These are phyloP conservation scores for Aspergillus sclerotialis DNA, from an alignment of 2,329 filamentous ascomycete genomes.

Conservation along the genomic window DNA sequence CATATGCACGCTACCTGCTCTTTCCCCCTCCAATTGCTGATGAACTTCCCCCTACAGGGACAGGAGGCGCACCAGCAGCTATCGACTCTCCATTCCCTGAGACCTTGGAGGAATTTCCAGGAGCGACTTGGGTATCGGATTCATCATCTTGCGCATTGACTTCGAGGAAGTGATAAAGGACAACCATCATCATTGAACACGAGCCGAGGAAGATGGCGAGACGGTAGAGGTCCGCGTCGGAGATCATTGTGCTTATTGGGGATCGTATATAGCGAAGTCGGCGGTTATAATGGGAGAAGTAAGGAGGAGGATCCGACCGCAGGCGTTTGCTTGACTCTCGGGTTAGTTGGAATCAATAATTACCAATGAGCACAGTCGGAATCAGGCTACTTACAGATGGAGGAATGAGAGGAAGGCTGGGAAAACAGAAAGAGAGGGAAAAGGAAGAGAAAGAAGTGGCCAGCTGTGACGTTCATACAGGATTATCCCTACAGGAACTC, in stretches of 20 bases:
- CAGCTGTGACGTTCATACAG: no score
- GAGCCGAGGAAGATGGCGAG: constrained; percentile 91
- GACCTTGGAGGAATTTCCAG: constrained; percentile 7
- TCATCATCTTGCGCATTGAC: constrained; percentile 67
- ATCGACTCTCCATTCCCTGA: neutral
- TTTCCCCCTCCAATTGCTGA: constrained; percentile 9
- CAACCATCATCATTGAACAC: constrained; percentile 82
- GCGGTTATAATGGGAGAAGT: no score
- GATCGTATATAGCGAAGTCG: no score
- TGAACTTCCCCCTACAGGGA: constrained; percentile 9
- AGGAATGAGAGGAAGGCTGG: no score
- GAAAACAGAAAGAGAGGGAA: no score
- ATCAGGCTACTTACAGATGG: no score
- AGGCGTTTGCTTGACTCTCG: no score
- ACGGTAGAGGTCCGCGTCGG: constrained; percentile 83
- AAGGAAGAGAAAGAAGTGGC: no score
- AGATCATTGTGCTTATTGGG: constrained; percentile 69
- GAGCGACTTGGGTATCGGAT: constrained; percentile 3
- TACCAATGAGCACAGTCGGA: no score
- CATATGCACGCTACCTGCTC: constrained; percentile 7
- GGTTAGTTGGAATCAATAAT: no score
- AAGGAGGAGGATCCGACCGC: no score
- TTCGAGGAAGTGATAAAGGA: constrained; percentile 94
- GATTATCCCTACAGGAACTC: no score
- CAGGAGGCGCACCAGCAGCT: constrained; percentile 3